phyloP scores from a whole-genome alignment of 2,329 filamentous ascomycete genomes.

The Tetracladium maxilliforme region DNA sequence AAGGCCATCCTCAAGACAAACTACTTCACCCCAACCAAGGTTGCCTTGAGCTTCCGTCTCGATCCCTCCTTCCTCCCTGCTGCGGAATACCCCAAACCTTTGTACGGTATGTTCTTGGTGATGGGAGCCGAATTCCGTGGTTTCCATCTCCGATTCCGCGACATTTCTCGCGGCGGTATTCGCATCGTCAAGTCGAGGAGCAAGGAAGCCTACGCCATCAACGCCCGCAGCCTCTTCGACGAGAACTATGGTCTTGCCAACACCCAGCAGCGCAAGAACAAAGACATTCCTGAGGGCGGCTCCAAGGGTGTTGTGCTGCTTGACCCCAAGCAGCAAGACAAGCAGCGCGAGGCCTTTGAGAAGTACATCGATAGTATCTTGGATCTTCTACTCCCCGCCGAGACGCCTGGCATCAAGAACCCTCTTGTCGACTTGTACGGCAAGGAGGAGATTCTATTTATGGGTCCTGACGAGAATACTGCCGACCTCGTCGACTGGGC shows the following conservation, averaged over 20 bases:
- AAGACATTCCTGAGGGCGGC: slow-evolving; percentile 96
- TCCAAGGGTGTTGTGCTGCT: slow-evolving; percentile 96
- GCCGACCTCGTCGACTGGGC: slow-evolving; percentile 96
- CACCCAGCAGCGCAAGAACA: slow-evolving; percentile 99
- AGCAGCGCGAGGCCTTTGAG: slow-evolving; percentile 83
- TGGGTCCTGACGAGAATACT: slow-evolving; percentile 98
- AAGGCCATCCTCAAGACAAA: slow-evolving; percentile 90
- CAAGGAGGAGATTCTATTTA: slow-evolving; percentile 93
- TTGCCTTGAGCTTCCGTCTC: slow-evolving; percentile 90
- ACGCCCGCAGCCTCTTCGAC: slow-evolving; percentile 89
- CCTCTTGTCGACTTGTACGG: slow-evolving; percentile 92
- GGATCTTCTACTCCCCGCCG: slow-evolving; percentile 78
- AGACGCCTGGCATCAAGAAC: slow-evolving; percentile 95
- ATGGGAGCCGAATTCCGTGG: slow-evolving; percentile 94
- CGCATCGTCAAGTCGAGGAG: slow-evolving; percentile 97
- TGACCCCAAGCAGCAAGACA: slow-evolving; percentile 88
- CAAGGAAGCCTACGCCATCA: slow-evolving; percentile 91
- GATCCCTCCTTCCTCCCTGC: slow-evolving; percentile 79
- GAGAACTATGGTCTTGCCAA: slow-evolving; percentile 98
- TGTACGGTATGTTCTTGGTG: slow-evolving; percentile 98
- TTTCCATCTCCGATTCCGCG: slow-evolving; percentile 94
- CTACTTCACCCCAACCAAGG: slow-evolving; percentile 94
- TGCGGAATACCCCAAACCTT: slow-evolving; percentile 81
- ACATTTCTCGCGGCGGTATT: slow-evolving; percentile 93
- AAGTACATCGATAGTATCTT: slow-evolving; percentile 99